Conservation (phyloP, 129 eudicot species). For the Chrysanthemum seticuspe region DNA sequence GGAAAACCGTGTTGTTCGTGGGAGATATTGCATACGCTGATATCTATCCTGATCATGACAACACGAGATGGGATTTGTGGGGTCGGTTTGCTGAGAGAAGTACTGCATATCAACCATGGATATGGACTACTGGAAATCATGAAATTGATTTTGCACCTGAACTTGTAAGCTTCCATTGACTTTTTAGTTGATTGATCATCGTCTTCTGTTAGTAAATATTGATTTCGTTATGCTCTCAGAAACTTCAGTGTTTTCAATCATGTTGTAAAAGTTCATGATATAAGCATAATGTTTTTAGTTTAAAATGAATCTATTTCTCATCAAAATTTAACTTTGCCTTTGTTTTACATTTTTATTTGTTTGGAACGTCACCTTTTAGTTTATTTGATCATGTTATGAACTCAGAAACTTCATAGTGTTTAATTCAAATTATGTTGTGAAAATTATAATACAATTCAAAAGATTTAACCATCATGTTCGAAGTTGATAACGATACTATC, state of each 20-base stretch:
- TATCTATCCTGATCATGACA: conserved; percentile 50
- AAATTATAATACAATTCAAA: no score
- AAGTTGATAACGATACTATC: no score
- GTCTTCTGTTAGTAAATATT: conserved; percentile 13
- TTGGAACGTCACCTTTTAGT: not conserved
- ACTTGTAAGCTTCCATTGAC: conserved; percentile 38
- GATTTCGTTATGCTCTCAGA: not conserved
- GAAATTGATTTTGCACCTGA: conserved; percentile 64
- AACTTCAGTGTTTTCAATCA: conserved; percentile 1
- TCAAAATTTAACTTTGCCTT: conserved; percentile 13
- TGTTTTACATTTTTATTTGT: conserved; percentile 9
- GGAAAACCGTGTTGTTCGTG: conserved; percentile 50
- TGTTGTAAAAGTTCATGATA: not conserved
- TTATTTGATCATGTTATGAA: no score
- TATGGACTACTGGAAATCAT: conserved; percentile 66
- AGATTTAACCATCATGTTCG: no score
- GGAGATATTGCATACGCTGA: conserved; percentile 69
- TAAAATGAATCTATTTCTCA: conserved; percentile 5
- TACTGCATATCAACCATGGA: conserved; percentile 73
- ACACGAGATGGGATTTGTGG: conserved; percentile 64
- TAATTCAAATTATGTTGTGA: no score
- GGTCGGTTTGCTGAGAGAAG: conserved; percentile 59
- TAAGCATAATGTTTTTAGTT: not conserved
- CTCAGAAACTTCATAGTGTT: no score
- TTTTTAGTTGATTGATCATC: not conserved